phyloP scores from a whole-genome alignment of 768 basidiomycete genomes.

The Dentipellis sp. region DNA sequence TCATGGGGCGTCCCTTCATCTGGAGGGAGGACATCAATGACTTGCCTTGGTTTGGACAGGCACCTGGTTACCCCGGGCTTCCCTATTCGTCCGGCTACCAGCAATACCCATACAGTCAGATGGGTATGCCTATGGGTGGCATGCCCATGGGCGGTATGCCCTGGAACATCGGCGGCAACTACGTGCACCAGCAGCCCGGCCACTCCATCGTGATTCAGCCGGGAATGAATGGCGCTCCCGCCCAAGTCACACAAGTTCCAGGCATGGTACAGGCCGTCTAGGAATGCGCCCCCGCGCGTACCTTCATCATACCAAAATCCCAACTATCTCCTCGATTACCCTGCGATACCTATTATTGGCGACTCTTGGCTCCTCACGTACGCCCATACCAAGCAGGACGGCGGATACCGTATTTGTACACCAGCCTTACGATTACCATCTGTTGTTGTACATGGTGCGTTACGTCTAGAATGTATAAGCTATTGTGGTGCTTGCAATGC shows the following conservation, averaged over 20 bases:
- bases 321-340: no score
- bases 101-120: conserved; percentile 4
- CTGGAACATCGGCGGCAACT: conserved; percentile 23
- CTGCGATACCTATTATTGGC: background rate
- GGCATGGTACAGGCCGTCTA: background rate
- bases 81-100: background rate
- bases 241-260: conserved; percentile 55
- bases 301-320: background rate
- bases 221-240: conserved; percentile 46
- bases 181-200: conserved; percentile 44
- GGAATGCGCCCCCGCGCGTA: conserved; percentile 2
- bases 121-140: conserved; percentile 1
- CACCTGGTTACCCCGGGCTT: conserved; percentile 11
- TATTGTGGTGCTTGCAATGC: background rate
- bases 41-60: conserved; percentile 14
- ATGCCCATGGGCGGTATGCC: conserved; percentile 11
- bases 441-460: background rate
- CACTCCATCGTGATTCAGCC: conserved; percentile 65
- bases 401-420: background rate
- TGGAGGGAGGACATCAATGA: conserved; percentile 12
- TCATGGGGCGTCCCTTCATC: conserved; percentile 10
- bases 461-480: background rate
- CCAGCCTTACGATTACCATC: background rate
- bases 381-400: background rate
- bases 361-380: background rate